Evolutionary conservation across 495 filamentous ascomycete genomes (phyloP), one percentile per base, ranked within the genome.

Genomic region (Aspergillus biplanus): DNA sequence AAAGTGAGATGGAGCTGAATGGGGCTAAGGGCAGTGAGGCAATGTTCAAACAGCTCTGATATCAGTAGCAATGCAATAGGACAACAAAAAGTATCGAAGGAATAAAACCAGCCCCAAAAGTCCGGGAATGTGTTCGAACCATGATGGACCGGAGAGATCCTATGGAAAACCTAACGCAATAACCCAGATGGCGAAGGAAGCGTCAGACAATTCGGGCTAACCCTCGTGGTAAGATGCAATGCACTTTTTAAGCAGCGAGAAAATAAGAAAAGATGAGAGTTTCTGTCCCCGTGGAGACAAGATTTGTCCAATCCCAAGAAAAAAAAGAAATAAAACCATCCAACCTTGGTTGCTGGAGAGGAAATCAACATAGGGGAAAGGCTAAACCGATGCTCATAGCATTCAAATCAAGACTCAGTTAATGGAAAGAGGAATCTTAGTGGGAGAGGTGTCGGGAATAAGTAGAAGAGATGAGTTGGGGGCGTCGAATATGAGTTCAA

Each of bases 311-410:
- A 27, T 27, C 52, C 52, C 52, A 59, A 37, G 35, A 50, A 58
- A 55, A 60, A 31, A 27, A 1, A 27, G n/a, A 44, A 44, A 64
- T 72, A 62, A 74, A 59, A 54, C 65, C 70, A 70, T 61, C n/a
- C n/a, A n/a, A n/a, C n/a, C n/a, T n/a, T n/a, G n/a, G 75, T 74
- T 71, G 75, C 74, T 75, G 71, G 72, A 67, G 60, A 67, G 5
- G 21, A 27, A 27, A 27, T 27, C 21, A 27, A 27, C 21, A 27
- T 27, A 27, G 21, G 21, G 21, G 21, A 27, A 27, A 27, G 47
- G 47, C 13, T 50, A 49, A 18, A 8, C 12, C 8, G 13, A 49
- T 16, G 47, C 16, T 18, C 8, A 50, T 44, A 44, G 5, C 11
- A 27, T 50, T 4, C 27, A n/a, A n/a, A 27, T 27, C 21, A 27